Base-by-base conservation (phyloP, 192 early-diverging fungal genomes). In the Backusella liffmaniae region DNA sequence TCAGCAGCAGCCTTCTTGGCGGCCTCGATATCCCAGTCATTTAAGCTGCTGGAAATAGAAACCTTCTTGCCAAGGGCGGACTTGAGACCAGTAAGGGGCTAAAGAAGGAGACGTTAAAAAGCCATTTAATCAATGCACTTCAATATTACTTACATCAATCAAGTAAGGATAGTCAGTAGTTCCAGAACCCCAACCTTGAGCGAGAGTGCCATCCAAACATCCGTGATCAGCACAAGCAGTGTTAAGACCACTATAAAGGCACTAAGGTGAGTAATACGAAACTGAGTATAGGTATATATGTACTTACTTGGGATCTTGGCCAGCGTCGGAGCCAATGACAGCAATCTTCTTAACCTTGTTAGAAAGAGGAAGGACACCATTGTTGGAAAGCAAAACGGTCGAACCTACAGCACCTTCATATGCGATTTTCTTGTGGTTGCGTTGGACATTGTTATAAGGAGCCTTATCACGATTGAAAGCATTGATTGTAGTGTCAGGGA, bases 181-280 rank as follows among this genome's bases (percentile, higher is more conserved):
- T n/a, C 79, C 79, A 37, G 66, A 70, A 5, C 79, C 79, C 79
- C 79, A 80, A 4, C 79, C 79, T 46, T 71, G 35, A 12, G 68
- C 74, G 8, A 80, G 49, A 4, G 79, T 76, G 35, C 79, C 79
- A 10, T 49, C 10, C 18, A 65, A 39, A 66, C 77, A 78, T 7
- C 72, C 77, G 32, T 46, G 44, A 59, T 78, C 77, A 30, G 16
- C 23, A 67, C 77, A 78, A 32, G 53, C 53, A 59, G 53, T 59
- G 23, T 59, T 59, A 10, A 59, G 53, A 59, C 53, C 53, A 59
- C 53, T 59, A 59, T 12, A 49, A n/a, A 18, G 6, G 9, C 26
- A 59, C 3, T 12, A 59, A 59, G 10, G 6, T 59, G n/a, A 59
- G 21, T 26, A 59, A 59, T 12, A 59, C 10, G 53, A 26, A 59